Conservation (phyloP, 2,329 filamentous ascomycete species). For the Ophioceras dolichostomum region DNA sequence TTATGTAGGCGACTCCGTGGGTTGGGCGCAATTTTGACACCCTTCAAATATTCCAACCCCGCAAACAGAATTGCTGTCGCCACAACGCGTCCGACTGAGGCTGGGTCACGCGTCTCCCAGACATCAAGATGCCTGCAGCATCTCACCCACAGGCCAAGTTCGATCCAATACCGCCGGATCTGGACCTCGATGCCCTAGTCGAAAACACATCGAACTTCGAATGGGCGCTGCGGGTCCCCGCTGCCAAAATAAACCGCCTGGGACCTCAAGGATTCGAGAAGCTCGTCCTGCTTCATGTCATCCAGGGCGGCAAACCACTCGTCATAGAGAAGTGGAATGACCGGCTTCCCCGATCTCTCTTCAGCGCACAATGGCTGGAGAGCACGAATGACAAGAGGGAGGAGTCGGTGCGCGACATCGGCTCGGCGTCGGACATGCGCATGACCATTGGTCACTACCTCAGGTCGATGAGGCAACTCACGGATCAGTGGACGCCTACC, state of each 20-base stretch:
- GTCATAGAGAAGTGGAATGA: conserved; percentile 84
- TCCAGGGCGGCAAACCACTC: conserved; percentile 73
- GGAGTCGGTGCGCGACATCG: conserved; percentile 76
- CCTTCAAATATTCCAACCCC: too few relatives aligned
- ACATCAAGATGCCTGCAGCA: conserved; percentile 54
- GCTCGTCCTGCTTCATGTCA: conserved; percentile 71
- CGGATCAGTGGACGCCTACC: conserved; percentile 64
- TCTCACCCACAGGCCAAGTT: conserved; percentile 78
- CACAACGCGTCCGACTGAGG: too few relatives aligned
- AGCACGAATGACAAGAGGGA: conserved; percentile 68
- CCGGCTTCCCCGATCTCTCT: conserved; percentile 62
- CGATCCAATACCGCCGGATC: conserved; percentile 76
- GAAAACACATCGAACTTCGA: conserved; percentile 74
- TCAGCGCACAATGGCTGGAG: conserved; percentile 70
- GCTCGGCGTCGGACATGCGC: conserved; percentile 57
- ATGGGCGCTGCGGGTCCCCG: conserved; percentile 71
- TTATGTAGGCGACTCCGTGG: too few relatives aligned
- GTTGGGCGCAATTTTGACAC: too few relatives aligned
- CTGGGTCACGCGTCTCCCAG: too few relatives aligned
- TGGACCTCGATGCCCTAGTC: conserved; percentile 66
- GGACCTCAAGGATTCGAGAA: conserved; percentile 75
- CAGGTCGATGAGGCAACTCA: conserved; percentile 70
- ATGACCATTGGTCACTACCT: conserved; percentile 88
- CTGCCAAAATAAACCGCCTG: conserved; percentile 63
- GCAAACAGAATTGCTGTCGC: too few relatives aligned